Evolutionary conservation across 2,329 filamentous ascomycete genomes (phyloP).

Genomic region (Cyanodermella asteris): DNA sequence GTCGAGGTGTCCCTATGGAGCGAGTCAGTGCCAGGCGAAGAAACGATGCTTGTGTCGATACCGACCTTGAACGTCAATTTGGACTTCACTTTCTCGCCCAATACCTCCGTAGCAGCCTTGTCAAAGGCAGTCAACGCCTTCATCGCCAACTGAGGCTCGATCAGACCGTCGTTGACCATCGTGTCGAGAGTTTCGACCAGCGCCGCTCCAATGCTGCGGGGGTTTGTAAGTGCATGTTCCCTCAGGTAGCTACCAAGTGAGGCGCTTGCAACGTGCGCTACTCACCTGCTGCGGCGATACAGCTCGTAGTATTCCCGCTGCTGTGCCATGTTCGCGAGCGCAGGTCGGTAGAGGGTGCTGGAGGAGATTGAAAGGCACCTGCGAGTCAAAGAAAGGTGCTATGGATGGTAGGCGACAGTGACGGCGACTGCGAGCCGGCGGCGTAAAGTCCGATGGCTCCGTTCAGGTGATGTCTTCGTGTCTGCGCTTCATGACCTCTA

Average conservation of each 20-base stretch:
- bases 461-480: background rate
- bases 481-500: slow-evolving; percentile 1
- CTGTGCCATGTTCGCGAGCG: slow-evolving; percentile 21
- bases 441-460: background rate
- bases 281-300: slow-evolving; percentile 95
- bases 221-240: slow-evolving; percentile 11
- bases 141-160: slow-evolving; percentile 96
- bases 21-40: slow-evolving; percentile 8
- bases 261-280: too few relatives aligned
- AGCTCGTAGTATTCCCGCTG: slow-evolving; percentile 59
- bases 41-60: too few relatives aligned
- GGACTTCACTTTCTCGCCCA: slow-evolving; percentile 81
- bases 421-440: too few relatives aligned
- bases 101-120: slow-evolving; percentile 70
- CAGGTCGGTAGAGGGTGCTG: background rate
- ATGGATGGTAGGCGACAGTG: too few relatives aligned
- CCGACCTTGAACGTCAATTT: slow-evolving; percentile 83
- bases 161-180: slow-evolving; percentile 79
- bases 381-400: background rate
- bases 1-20: slow-evolving; percentile 65
- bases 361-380: slow-evolving; percentile 1
- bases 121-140: slow-evolving; percentile 95
- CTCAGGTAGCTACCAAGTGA: background rate
- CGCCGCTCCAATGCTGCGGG: slow-evolving; percentile 62
- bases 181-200: slow-evolving; percentile 95